Evolutionary conservation across 495 filamentous ascomycete species (phyloP).

Genomic region (Pseudomonodictys pantanalensis): DNA sequence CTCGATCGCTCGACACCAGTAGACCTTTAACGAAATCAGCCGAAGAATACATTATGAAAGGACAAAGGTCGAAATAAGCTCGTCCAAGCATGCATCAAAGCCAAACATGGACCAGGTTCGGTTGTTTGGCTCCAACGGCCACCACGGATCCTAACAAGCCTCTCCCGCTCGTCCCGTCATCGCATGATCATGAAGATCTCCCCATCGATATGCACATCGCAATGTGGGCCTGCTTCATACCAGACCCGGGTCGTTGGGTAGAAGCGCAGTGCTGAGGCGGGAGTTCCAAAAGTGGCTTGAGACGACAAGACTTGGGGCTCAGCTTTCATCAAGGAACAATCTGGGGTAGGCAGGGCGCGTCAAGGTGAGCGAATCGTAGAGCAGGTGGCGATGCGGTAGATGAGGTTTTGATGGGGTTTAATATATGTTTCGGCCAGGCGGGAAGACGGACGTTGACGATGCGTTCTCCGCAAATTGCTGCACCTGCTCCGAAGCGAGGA

Average conservation of each 20-base stretch:
- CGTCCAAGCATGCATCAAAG: not conserved
- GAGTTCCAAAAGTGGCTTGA: not conserved
- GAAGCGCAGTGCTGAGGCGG: no score
- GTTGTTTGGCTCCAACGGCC: no score
- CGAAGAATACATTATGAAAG: no score
- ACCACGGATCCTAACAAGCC: no score
- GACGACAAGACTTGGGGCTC: not conserved
- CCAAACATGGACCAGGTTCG: not conserved
- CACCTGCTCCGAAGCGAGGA: conserved; percentile 1
- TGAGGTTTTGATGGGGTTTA: conserved; percentile 3
- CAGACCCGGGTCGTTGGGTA: no score
- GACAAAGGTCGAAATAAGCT: conserved; percentile 11
- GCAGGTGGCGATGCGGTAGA: not conserved
- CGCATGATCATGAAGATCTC: no score
- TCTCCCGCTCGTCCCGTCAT: no score
- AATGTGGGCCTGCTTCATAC: no score
- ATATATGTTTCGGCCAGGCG: conserved; percentile 17
- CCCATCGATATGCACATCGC: no score
- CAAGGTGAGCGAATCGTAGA: not conserved
- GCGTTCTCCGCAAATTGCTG: conserved; percentile 15
- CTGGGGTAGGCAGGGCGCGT: not conserved
- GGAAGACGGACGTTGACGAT: conserved; percentile 11
- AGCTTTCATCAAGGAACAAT: not conserved
- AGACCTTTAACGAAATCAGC: no score
- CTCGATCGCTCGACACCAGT: no score